Base-by-base conservation (phyloP, 202 grass and related monocot genomes). In the Dendrocalamus latiflorus region DNA sequence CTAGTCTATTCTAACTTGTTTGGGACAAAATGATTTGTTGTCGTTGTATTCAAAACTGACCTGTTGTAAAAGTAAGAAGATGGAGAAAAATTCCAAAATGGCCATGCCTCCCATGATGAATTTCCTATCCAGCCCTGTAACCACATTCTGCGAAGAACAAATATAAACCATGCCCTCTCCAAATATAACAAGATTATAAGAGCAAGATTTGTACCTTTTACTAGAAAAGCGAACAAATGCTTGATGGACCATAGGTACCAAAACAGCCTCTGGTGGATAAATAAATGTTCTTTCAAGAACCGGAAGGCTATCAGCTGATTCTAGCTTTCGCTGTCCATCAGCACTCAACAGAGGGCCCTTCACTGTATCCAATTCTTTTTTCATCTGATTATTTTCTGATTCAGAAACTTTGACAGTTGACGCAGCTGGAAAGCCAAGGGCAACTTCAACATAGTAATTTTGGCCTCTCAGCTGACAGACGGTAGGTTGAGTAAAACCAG, bases 371-470 rank as follows among this genome's bases (percentile, higher is more conserved):
- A 78, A 30, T 65, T 86, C 87, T 42, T 86, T 91, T 78, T 67
- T 91, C 26, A 75, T 84, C 66, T 89, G 84, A 81, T 87, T 86
- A 82, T 74, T 87, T 80, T 93, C 78, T 2, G 51, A 63, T 56
- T 81, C 90, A 73, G 79, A 56, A 89, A 83, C 63, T 85, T 72
- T 93, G 67, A 84, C 74, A 65, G 68, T 76, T 84, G 70, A 81
- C 74, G 86, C 70, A 82, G 83, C 86, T 49, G 86, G 83, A 83
- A 94, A 88, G 70, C 91, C 93, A 90, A 95, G 87, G 67, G 96
- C 89, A 72, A 98, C 89, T 98, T 98, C 93, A 84, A 98, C 91
- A 86, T 93, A 95, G 75, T 89, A 98, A 85, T 85, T 98, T 86
- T 98, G 96, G 41, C 96, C 96, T 83, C 93, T 95, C 83, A 95